Evolutionary conservation across 1,139 yeast genomes (phyloP).

Genomic region (Sugiyamaella pinicola): DNA sequence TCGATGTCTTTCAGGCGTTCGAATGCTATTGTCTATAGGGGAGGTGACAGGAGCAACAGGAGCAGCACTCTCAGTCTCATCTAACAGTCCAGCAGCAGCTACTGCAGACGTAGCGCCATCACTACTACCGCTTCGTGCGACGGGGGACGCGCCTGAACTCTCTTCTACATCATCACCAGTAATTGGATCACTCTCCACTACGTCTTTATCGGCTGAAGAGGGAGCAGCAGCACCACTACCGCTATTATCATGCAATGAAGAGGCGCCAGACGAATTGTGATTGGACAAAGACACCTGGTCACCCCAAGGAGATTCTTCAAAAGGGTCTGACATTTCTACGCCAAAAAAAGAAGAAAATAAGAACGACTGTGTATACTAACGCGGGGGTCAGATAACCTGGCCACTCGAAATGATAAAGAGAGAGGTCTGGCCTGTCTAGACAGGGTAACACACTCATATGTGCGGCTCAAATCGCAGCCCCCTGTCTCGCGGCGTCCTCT

Average conservation of each 20-base stretch:
- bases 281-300: conserved; percentile 35
- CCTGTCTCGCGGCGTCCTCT: too few relatives aligned
- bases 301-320: conserved; percentile 35
- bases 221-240: neutral
- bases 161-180: neutral
- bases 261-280: conserved; percentile 30
- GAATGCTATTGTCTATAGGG: neutral
- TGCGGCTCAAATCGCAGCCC: too few relatives aligned
- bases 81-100: conserved; percentile 11
- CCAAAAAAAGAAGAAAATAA: neutral
- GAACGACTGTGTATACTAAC: neutral
- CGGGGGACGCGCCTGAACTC: neutral
- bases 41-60: too few relatives aligned
- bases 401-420: too few relatives aligned
- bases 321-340: conserved; percentile 20
- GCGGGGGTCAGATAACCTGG: too few relatives aligned
- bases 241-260: conserved; percentile 24
- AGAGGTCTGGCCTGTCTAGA: too few relatives aligned
- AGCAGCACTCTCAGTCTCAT: conserved; percentile 5
- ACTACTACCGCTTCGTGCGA: neutral
- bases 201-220: neutral
- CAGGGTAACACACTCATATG: too few relatives aligned
- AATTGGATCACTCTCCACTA: neutral
- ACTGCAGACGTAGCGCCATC: conserved; percentile 8
- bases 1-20: conserved; percentile 8